Conservation (phyloP, 352 stramenopile species). For the Pythium dissimile region DNA sequence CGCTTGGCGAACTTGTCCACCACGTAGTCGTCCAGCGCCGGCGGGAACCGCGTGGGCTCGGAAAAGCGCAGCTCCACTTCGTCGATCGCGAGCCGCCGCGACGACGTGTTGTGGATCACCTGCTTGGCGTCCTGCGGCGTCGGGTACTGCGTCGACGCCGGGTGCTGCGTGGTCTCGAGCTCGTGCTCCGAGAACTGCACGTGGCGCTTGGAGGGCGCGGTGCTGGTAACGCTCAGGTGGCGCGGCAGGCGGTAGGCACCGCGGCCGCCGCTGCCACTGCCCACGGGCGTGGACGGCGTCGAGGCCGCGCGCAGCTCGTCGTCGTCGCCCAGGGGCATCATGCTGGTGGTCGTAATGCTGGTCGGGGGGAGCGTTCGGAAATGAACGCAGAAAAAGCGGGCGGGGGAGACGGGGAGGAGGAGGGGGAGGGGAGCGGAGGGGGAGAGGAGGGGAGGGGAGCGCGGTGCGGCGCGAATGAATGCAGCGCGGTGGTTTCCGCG, state of each 20-base stretch:
- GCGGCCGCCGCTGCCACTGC: not conserved
- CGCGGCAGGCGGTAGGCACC: conserved; percentile 11
- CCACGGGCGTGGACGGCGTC: conserved; percentile 3
- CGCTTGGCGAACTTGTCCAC: conserved; percentile 38
- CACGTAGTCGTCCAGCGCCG: conserved; percentile 18
- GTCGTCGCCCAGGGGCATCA: conserved; percentile 20
- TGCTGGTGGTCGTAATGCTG: conserved; percentile 1
- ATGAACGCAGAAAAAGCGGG: not conserved
- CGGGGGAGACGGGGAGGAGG: not conserved
- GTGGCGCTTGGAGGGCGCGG: conserved; percentile 16
- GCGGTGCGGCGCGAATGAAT: not conserved
- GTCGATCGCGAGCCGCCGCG: conserved; percentile 16
- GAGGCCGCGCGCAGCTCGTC: conserved; percentile 3
- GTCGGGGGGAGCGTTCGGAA: conserved; percentile 3
- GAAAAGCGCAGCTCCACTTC: conserved; percentile 26
- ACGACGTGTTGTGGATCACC: conserved; percentile 25
- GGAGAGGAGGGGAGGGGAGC: not conserved
- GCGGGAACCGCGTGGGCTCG: conserved; percentile 21
- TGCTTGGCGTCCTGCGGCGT: conserved; percentile 18
- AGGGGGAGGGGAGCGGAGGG: not conserved
- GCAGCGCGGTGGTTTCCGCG: too few species aligned
- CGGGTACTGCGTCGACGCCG: conserved; percentile 18
- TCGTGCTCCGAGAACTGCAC: conserved; percentile 47
- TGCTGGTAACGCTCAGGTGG: conserved; percentile 12
- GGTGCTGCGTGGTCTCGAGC: conserved; percentile 20